phyloP scores from a whole-genome alignment of 208 protist species.

The Borovskyia barvae region DNA sequence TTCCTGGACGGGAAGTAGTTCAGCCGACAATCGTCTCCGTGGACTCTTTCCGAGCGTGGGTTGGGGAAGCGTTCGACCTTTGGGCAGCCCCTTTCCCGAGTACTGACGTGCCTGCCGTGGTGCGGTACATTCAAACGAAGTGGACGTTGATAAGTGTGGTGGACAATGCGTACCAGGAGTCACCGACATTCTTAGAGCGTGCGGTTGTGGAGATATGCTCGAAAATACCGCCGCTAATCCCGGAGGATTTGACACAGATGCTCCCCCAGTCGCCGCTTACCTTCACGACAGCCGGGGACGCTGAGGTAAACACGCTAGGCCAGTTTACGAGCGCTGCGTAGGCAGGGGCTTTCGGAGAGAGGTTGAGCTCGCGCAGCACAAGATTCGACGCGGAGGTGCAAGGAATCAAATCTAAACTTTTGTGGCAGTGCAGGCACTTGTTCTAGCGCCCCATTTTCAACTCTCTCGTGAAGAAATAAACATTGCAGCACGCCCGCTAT shows the following conservation, averaged over 20 bases:
- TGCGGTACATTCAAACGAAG: constrained; percentile 39
- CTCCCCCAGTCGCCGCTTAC: background rate
- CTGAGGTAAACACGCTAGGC: background rate
- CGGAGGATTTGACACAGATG: constrained; percentile 11
- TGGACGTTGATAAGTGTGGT: constrained; percentile 53
- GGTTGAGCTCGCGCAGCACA: too few relatives aligned
- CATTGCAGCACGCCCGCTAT: too few relatives aligned
- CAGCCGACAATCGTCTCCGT: constrained; percentile 73
- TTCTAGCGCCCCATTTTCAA: too few relatives aligned
- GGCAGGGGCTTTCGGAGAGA: too few relatives aligned
- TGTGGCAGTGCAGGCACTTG: too few relatives aligned
- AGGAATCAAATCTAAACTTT: too few relatives aligned
- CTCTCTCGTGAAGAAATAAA: too few relatives aligned
- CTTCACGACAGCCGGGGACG: background rate
- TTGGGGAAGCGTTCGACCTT: constrained; percentile 56
- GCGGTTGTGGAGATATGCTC: constrained; percentile 42
- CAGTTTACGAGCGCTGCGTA: background rate
- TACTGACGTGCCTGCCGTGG: constrained; percentile 35
- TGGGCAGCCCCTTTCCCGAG: constrained; percentile 37
- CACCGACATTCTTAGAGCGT: constrained; percentile 32
- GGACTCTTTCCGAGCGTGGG: constrained; percentile 53
- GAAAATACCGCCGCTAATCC: constrained; percentile 40
- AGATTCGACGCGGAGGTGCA: too few relatives aligned
- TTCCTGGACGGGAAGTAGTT: constrained; percentile 54
- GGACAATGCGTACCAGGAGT: constrained; percentile 45